Conservation (phyloP, 371 early-diverging fungal species). For the Rhizopus delemar region DNA sequence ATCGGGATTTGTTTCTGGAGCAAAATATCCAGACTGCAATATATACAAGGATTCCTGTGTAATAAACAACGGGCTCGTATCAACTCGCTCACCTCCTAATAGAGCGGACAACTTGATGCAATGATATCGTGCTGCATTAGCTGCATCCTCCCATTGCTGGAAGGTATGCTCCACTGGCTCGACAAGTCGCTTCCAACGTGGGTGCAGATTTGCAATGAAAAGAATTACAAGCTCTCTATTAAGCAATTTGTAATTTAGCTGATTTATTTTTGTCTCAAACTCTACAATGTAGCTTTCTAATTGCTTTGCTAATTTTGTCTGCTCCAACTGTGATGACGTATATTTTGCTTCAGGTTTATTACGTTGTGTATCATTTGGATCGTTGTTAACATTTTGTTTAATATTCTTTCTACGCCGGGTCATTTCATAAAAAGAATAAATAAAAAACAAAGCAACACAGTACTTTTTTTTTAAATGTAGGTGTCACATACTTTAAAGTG, state of each 20-base stretch:
- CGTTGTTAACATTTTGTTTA: background rate
- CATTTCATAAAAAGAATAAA: background rate
- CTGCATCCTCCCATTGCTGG: slow-evolving; percentile 26
- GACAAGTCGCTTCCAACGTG: slow-evolving; percentile 34
- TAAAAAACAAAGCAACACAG: background rate
- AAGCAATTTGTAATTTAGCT: slow-evolving; percentile 12
- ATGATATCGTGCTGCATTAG: slow-evolving; percentile 24
- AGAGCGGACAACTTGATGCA: slow-evolving; percentile 22
- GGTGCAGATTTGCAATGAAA: slow-evolving; percentile 32
- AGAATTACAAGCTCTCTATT: slow-evolving; percentile 28
- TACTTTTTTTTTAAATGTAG: too few relatives aligned
- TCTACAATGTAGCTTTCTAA: slow-evolving; percentile 26
- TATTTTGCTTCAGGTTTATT: background rate
- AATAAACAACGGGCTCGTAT: slow-evolving; percentile 13
- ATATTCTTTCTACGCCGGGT: background rate
- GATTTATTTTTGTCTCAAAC: slow-evolving; percentile 17
- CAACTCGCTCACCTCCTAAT: slow-evolving; percentile 19
- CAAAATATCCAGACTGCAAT: slow-evolving; percentile 24
- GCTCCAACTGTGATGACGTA: slow-evolving; percentile 21
- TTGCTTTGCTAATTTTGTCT: slow-evolving; percentile 18
- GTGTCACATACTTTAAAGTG: too few relatives aligned
- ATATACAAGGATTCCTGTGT: slow-evolving; percentile 16
- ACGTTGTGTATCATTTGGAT: background rate
- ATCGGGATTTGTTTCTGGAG: slow-evolving; percentile 7
- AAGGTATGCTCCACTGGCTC: slow-evolving; percentile 28